phyloP scores from a whole-genome alignment of 805 yeast species.

The Martiniozyma abietophila region DNA sequence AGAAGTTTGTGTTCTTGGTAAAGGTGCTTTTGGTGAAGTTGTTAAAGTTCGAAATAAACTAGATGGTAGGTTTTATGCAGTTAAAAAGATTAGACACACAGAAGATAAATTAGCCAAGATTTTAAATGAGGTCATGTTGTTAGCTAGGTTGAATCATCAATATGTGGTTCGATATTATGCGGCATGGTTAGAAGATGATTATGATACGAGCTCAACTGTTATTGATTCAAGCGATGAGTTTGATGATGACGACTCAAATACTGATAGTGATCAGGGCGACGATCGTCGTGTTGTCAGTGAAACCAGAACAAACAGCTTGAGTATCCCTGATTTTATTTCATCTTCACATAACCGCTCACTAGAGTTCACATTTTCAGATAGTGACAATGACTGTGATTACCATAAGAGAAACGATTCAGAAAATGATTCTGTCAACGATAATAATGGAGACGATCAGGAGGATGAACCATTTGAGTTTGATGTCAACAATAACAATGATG shows the following conservation, averaged over 20 bases:
- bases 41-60: constrained; percentile 91
- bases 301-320: constrained; percentile 25
- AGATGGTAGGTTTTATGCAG: constrained; percentile 92
- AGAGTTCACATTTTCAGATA: constrained; percentile 44
- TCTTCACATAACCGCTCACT: constrained; percentile 49
- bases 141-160: constrained; percentile 89
- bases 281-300: constrained; percentile 15
- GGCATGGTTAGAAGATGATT: constrained; percentile 89
- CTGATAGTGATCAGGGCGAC: constrained; percentile 23
- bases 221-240: constrained; percentile 21
- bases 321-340: constrained; percentile 59
- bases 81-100: constrained; percentile 80
- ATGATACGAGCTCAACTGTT: constrained; percentile 18
- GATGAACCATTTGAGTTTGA: constrained; percentile 22
- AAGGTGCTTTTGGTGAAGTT: constrained; percentile 97
- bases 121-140: constrained; percentile 81
- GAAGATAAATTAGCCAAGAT: constrained; percentile 73
- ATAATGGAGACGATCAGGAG: constrained; percentile 16
- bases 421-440: constrained; percentile 16
- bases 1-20: constrained; percentile 83
- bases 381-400: constrained; percentile 16
- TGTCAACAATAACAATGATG: constrained; percentile 14
- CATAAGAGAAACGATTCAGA: constrained; percentile 15
- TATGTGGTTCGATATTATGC: constrained; percentile 95
- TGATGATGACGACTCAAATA: constrained; percentile 18